Base-by-base conservation (phyloP, 768 basidiomycete species). In the Pulveroboletus frians region DNA sequence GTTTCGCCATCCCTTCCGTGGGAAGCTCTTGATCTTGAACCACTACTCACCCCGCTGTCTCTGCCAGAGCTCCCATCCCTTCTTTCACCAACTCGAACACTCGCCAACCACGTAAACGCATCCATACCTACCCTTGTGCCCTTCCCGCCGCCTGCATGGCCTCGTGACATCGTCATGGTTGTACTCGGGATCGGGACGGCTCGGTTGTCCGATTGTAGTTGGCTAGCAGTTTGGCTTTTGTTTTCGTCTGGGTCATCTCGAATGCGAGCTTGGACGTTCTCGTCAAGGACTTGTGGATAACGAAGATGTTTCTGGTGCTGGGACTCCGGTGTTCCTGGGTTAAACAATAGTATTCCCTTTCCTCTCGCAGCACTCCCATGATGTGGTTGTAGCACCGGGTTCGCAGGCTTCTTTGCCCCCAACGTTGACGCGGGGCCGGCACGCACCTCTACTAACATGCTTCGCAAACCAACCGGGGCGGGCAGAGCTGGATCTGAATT, bases 361-460 rank as follows among this genome's bases (percentile, higher is more conserved):
- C 61, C 67, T 41, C 67, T 67, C 2, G 67, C 67, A 35, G 67
- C 65, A 21, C 65, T 69, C 38, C 64, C 57, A 15, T 62, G 55
- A 43, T 72, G 66, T 21, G 71, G 66, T 52, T 71, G 69, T 27
- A 66, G 29, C 31, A 61, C 59, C 5, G 56, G 63, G 34, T 65
- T 67, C 2, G 60, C 50, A 3, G 60, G 52, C 46, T 46, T 65
- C 48, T 50, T 63, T 5, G 15, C 31, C 9, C 47, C 46, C 18
- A 46, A 43, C 10, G 60, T 64, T 9, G 62, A 61, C 0, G 69
- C 73, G 0, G 69, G 71, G 10, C 75, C 72, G 0, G 85, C 81
- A 11, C 87, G 76, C 13, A 85, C 84, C 65, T 85, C 85, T 1
- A 84, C 83, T 1, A 88, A 69, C 55, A 88, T 86, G 1, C 76